Evolutionary conservation across 192 early-diverging fungal genomes (phyloP), one percentile per base, ranked within the genome.

Genomic region (Coemansia sp.): DNA sequence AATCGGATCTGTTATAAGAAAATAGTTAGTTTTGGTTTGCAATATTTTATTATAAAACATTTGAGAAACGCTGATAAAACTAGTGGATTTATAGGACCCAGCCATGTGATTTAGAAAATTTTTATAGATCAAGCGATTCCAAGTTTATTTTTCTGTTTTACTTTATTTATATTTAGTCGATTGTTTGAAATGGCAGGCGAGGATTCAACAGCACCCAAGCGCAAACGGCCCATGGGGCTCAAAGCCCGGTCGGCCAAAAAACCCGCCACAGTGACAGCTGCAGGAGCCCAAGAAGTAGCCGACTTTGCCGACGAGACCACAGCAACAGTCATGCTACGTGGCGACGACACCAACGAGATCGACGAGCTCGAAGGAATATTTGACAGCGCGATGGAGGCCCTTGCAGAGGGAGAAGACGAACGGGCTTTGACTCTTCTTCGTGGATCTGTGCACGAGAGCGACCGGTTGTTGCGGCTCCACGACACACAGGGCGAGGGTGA

Each of bases 361-460:
- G 74, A 75, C 49, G 79, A 84, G 50, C 75, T 86, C 19, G 79
- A 81, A 51, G 69, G 79, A 0, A 76, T 86, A 17, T 84, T 78
- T 29, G 74, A 79, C 49, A 75, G 79, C 60, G 85, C 85, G 4
- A 48, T 82, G 14, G 51, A 49, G 52, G 59, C 54, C 1, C 32
- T 43, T 24, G 22, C 14, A 10, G 63, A 39, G 5, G 59, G 66
- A 12, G 60, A 66, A 3, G 58, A 66, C 12, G 81, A 84, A 17
- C 69, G 65, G 4, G 84, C 84, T 0, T 2, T 72, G 0, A 70
- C 72, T 3, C 67, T 85, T 23, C 73, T 85, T 41, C 82, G 86
- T 21, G 86, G 86, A 21, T 75, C 81, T 22, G 71, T 87, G 27
- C 86, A 87, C 56, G 86, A 87, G 57, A 82, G 86, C 65, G 86